Conservation (phyloP, 1,284 basidiomycete species). For the Heterobasidion irregulare region DNA sequence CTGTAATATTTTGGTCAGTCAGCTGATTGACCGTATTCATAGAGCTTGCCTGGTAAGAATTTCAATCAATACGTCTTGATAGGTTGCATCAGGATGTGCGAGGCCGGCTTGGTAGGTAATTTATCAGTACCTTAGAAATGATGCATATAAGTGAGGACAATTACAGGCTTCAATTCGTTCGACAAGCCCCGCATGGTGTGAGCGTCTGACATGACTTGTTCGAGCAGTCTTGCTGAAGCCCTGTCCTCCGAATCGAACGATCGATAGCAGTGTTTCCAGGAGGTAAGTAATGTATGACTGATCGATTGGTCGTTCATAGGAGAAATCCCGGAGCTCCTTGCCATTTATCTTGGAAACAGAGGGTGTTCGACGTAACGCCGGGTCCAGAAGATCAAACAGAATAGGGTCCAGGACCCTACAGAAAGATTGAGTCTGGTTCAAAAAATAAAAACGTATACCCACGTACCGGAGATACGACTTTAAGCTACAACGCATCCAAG, state of each 20-base stretch:
- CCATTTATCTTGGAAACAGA: slow-evolving; percentile 47
- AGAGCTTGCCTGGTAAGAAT: slow-evolving; percentile 55
- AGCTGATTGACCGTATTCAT: background rate
- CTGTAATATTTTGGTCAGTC: slow-evolving; percentile 26
- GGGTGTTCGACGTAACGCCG: slow-evolving; percentile 47
- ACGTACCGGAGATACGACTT: slow-evolving; percentile 80
- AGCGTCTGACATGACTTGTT: slow-evolving; percentile 50
- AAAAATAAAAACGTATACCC: background rate
- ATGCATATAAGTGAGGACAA: slow-evolving; percentile 9
- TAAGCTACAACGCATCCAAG: slow-evolving; percentile 94
- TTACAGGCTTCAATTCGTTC: slow-evolving; percentile 52
- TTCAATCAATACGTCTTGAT: slow-evolving; percentile 68
- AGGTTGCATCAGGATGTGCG: slow-evolving; percentile 48
- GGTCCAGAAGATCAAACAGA: slow-evolving; percentile 71
- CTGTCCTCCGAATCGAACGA: slow-evolving; percentile 84
- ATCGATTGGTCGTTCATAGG: slow-evolving; percentile 73
- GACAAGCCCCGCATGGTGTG: slow-evolving; percentile 49
- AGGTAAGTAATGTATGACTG: slow-evolving; percentile 65
- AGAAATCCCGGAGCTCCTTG: slow-evolving; percentile 56
- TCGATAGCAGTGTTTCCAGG: slow-evolving; percentile 67
- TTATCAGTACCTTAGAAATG: slow-evolving; percentile 8
- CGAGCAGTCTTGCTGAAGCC: slow-evolving; percentile 72
- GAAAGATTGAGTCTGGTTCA: slow-evolving; percentile 5
- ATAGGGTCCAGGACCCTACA: slow-evolving; percentile 81
- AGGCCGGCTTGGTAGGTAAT: slow-evolving; percentile 34